Conservation (phyloP, 140 eudicot species). For the Ambrosia hybrid region DNA sequence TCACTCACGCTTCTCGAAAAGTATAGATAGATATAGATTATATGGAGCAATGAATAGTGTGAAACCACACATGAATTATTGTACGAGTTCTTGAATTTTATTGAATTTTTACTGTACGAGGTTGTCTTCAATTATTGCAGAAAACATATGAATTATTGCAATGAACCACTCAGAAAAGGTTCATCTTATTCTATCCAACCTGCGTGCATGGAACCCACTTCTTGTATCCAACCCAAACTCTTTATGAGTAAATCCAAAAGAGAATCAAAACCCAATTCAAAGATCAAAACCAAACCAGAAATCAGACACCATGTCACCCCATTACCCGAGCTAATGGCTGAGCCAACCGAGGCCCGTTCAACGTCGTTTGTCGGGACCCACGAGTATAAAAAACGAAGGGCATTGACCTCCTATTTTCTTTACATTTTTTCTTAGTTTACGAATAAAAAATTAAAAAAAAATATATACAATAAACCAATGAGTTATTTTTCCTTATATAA, state of each 20-base stretch:
- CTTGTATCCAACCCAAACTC: slow-evolving; percentile 81
- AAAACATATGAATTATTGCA: not conserved
- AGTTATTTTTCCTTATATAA: too few species aligned
- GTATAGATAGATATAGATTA: slow-evolving; percentile 6
- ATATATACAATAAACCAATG: not conserved
- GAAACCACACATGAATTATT: not conserved
- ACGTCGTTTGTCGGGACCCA: slow-evolving; percentile 57
- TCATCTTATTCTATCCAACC: slow-evolving; percentile 76
- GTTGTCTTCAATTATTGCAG: too few species aligned
- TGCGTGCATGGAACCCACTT: slow-evolving; percentile 66
- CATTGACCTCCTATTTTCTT: not conserved
- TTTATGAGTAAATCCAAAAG: slow-evolving; percentile 71
- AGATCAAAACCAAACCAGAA: slow-evolving; percentile 55
- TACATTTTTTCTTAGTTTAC: not conserved
- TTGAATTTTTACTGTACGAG: too few species aligned
- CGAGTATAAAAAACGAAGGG: too few species aligned
- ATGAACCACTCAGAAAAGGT: slow-evolving; percentile 41
- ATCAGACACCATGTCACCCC: slow-evolving; percentile 77
- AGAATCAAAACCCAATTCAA: slow-evolving; percentile 47
- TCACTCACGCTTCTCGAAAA: too few species aligned
- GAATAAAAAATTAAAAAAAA: not conserved
- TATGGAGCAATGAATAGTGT: not conserved
- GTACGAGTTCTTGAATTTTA: too few species aligned
- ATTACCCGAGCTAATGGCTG: slow-evolving; percentile 85
- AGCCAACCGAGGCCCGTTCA: slow-evolving; percentile 80